Evolutionary conservation across 2,329 filamentous ascomycete species (phyloP).

Genomic region (Hypoxylon sp.): DNA sequence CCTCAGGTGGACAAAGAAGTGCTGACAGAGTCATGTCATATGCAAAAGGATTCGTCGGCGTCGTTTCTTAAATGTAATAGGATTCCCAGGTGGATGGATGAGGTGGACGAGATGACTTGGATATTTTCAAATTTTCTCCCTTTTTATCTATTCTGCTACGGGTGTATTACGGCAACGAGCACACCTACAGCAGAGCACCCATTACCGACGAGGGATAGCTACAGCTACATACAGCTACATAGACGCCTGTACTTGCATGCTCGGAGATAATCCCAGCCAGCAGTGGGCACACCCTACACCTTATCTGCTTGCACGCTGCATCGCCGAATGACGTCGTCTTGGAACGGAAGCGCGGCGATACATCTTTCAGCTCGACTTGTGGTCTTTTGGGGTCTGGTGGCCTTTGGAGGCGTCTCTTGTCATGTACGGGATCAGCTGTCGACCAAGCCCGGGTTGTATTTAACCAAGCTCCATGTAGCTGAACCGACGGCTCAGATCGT

Average conservation of each 20-base stretch:
- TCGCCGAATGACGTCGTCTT: slow-evolving; percentile 23
- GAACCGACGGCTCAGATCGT: not conserved
- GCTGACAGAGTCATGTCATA: not conserved
- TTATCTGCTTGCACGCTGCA: not conserved
- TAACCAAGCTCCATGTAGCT: not conserved
- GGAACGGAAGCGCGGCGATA: not conserved
- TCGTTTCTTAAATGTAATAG: not conserved
- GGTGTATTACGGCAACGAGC: not conserved
- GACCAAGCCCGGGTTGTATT: slow-evolving; percentile 8
- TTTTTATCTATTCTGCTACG: not conserved
- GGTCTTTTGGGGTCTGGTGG: not conserved
- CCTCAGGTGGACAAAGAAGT: not conserved
- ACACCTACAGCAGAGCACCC: no score
- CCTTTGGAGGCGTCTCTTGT: no score
- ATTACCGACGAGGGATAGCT: no score
- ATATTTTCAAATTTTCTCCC: not conserved
- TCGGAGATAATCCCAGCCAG: not conserved
- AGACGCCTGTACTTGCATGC: not conserved
- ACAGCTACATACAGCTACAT: not conserved
- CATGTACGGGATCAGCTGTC: not conserved
- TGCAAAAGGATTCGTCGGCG: not conserved
- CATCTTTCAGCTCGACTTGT: not conserved
- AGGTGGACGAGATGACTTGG: not conserved
- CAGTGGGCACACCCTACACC: not conserved
- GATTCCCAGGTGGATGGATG: not conserved